These are phyloP conservation scores for Daldinia vernicosa DNA, from an alignment of 495 filamentous ascomycete species.

Conservation along the genomic window DNA sequence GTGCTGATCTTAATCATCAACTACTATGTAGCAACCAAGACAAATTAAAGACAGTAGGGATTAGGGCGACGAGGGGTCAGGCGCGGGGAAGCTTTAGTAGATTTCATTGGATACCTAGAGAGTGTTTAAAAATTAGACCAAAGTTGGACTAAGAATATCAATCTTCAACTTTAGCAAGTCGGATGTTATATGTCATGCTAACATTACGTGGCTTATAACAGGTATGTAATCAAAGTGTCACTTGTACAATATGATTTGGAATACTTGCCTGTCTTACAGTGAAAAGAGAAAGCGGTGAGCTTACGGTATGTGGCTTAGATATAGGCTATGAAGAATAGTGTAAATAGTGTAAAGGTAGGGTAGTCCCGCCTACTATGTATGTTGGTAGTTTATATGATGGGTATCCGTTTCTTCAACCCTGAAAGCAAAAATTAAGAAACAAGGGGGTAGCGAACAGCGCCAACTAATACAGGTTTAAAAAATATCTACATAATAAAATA, in stretches of 20 bases:
- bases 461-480: not conserved
- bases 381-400: not conserved
- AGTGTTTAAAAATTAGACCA: no score
- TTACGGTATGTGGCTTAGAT: not conserved
- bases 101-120: not conserved
- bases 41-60: no score
- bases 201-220: not conserved
- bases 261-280: not conserved
- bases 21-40: no score
- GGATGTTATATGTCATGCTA: not conserved
- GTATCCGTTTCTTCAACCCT: not conserved
- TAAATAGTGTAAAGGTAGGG: not conserved
- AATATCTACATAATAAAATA: not conserved
- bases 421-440: not conserved
- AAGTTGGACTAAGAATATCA: no score
- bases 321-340: not conserved
- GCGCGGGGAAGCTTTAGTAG: not conserved
- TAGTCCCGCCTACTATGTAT: not conserved
- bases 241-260: not conserved
- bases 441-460: not conserved
- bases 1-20: no score
- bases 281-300: not conserved
- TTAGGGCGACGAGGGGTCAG: not conserved
- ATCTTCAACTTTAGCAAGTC: no score
- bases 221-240: not conserved